Evolutionary conservation across 2,329 filamentous ascomycete genomes (phyloP).

Genomic region (Penicillium nordicum): DNA sequence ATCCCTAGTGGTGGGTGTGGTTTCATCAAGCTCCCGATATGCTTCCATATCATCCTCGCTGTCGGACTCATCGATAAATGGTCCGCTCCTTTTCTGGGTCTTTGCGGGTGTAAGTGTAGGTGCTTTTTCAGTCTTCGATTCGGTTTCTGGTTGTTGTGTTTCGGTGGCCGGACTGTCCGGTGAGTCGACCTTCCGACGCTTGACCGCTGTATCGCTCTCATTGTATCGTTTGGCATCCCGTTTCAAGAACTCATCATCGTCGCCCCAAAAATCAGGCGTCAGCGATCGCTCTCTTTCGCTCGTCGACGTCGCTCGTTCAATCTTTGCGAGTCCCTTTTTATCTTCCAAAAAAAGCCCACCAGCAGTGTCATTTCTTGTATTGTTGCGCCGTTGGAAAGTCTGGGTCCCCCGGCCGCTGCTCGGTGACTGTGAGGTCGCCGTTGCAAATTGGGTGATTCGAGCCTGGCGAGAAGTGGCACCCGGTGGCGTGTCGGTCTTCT

Average conservation of each 20-base stretch:
- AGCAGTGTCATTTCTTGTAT: conserved; percentile 9
- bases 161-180: neutral
- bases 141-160: neutral
- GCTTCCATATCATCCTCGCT: conserved; percentile 49
- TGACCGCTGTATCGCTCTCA: conserved; percentile 31
- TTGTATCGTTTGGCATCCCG: conserved; percentile 27
- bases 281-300: conserved; percentile 20
- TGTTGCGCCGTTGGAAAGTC: conserved; percentile 10
- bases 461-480: conserved; percentile 49
- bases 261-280: conserved; percentile 36
- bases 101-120: neutral
- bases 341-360: conserved; percentile 39
- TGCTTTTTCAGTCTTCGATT: neutral
- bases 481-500: conserved; percentile 58
- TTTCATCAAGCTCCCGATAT: conserved; percentile 23
- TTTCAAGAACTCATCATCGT: conserved; percentile 18
- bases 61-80: conserved; percentile 49
- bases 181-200: conserved; percentile 34
- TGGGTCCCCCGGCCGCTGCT: conserved; percentile 28
- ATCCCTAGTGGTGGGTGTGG: neutral
- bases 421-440: conserved; percentile 22
- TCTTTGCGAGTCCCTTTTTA: conserved; percentile 18
- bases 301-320: conserved; percentile 1
- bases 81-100: conserved; percentile 30
- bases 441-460: conserved; percentile 52